Conservation (phyloP, 2,329 filamentous ascomycete species). For the Cylindrodendrum hubeiense region DNA sequence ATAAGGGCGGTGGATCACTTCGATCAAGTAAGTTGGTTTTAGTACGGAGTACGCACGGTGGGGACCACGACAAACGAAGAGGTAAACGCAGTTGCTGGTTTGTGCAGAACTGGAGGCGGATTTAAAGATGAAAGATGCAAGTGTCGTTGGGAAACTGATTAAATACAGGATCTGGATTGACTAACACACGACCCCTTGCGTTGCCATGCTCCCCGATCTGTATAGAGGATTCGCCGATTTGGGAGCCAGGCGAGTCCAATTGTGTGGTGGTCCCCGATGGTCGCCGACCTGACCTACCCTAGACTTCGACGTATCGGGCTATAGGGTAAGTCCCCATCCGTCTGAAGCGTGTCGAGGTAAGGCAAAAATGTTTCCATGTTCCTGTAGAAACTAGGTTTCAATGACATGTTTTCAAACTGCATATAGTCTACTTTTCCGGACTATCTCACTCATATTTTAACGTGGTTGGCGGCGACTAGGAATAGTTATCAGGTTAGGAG, state of each 20-base stretch:
- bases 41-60: neutral
- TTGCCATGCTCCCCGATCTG: conserved; percentile 9
- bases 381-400: too few species aligned
- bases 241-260: neutral
- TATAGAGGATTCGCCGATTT: conserved; percentile 16
- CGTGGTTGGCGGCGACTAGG: too few species aligned
- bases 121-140: neutral
- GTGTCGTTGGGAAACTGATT: neutral
- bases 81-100: neutral
- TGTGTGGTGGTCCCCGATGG: conserved; percentile 24
- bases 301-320: neutral
- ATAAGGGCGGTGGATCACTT: neutral
- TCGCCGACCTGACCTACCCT: conserved; percentile 12
- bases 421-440: too few species aligned
- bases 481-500: too few species aligned
- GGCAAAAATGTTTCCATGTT: too few species aligned
- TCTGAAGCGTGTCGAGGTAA: too few species aligned
- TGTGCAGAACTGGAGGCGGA: neutral
- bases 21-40: neutral
- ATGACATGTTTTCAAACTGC: too few species aligned
- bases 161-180: neutral
- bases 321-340: neutral
- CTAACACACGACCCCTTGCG: neutral
- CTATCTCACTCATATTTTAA: too few species aligned
- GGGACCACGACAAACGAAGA: neutral